phyloP scores from a whole-genome alignment of 2,329 filamentous ascomycete species.

The Pseudocercospora cruenta region DNA sequence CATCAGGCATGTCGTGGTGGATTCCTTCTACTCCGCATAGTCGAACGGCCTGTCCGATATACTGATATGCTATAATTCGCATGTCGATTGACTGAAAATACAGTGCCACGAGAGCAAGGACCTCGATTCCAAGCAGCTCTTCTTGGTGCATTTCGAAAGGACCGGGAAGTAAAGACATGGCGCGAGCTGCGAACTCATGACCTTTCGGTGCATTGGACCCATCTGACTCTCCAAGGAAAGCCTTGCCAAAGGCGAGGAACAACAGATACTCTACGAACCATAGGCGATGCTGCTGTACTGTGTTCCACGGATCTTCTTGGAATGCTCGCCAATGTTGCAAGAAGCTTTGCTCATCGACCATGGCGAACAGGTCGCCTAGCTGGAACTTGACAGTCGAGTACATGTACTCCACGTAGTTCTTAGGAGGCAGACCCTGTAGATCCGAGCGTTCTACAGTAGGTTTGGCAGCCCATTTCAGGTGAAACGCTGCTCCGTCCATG shows the following conservation, averaged over 20 bases:
- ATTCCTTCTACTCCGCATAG: constrained; percentile 20
- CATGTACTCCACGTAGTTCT: constrained; percentile 57
- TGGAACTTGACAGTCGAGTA: constrained; percentile 63
- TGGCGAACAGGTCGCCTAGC: constrained; percentile 57
- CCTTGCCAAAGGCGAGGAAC: constrained; percentile 60
- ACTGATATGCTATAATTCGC: constrained; percentile 21
- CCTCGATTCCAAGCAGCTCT: constrained; percentile 17
- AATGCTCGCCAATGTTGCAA: constrained; percentile 50
- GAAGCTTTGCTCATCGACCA: constrained; percentile 59
- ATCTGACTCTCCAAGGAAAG: constrained; percentile 40
- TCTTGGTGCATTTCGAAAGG: constrained; percentile 18
- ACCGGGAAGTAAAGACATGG: constrained; percentile 8
- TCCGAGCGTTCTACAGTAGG: constrained; percentile 37
- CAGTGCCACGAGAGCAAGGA: constrained; percentile 18
- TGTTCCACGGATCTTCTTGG: constrained; percentile 39
- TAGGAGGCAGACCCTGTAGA: constrained; percentile 50
- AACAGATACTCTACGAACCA: constrained; percentile 60
- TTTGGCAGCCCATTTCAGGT: constrained; percentile 55
- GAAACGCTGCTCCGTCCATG: constrained; percentile 58
- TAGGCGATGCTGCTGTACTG: constrained; percentile 40
- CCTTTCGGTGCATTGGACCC: constrained; percentile 36
- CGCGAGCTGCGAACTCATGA: constrained; percentile 34
- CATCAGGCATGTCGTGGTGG: constrained; percentile 16
- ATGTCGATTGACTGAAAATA: constrained; percentile 25
- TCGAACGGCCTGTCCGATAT: constrained; percentile 57